Evolutionary conservation across 169 alveolate genomes (phyloP).

Genomic region (Ichthyophthirius multifiliis): DNA sequence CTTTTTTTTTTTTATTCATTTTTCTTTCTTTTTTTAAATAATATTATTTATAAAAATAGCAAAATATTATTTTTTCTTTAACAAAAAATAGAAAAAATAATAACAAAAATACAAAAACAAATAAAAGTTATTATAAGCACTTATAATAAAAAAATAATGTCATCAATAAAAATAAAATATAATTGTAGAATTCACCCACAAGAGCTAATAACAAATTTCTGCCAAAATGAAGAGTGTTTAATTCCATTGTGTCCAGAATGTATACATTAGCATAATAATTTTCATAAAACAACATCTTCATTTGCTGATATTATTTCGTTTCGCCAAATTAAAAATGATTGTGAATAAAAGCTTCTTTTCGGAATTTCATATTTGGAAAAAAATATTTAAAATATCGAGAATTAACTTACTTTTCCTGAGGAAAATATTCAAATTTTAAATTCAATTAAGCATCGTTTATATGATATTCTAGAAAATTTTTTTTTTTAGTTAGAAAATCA

Average conservation of each 20-base stretch:
- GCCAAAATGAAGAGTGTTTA: constrained; percentile 24
- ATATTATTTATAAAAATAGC: too few species aligned
- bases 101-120: too few species aligned
- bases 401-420: not conserved
- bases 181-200: constrained; percentile 25
- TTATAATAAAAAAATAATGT: too few species aligned
- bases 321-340: constrained; percentile 6
- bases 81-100: too few species aligned
- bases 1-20: too few species aligned
- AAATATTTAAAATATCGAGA: too few species aligned
- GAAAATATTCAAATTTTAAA: too few species aligned
- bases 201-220: constrained; percentile 28
- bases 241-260: constrained; percentile 36
- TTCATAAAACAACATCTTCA: constrained; percentile 6
- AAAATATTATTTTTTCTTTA: too few species aligned
- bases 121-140: too few species aligned
- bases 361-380: not conserved
- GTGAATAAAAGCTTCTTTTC: not conserved
- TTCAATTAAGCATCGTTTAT: not conserved
- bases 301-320: constrained; percentile 16
- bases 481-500: too few species aligned
- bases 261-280: constrained; percentile 4
- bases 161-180: too few species aligned
- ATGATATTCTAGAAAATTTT: not conserved
- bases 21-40: too few species aligned